Evolutionary conservation across 805 yeast species (phyloP).

Genomic region (Sugiyamaella marilandica): DNA sequence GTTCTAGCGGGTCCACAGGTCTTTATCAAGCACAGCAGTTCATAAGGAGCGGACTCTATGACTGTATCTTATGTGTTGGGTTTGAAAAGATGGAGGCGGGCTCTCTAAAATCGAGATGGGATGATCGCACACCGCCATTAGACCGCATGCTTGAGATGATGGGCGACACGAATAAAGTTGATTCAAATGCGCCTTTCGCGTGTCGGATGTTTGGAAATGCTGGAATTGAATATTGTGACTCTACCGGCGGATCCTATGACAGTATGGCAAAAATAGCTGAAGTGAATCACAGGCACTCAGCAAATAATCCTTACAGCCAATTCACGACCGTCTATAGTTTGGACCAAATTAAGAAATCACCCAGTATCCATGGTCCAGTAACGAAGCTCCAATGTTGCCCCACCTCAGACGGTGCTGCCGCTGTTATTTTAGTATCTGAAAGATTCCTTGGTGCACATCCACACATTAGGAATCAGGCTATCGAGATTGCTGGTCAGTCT

Average conservation of each 20-base stretch:
- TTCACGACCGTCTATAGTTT: conserved; percentile 24
- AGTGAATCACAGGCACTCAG: conserved; percentile 25
- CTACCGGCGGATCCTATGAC: conserved; percentile 19
- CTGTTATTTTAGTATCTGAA: conserved; percentile 24
- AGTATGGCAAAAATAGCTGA: conserved; percentile 23
- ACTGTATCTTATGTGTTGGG: conserved; percentile 25
- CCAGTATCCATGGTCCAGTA: conserved; percentile 20
- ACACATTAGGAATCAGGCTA: conserved; percentile 21
- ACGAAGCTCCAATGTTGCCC: conserved; percentile 28
- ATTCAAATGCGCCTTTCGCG: conserved; percentile 18
- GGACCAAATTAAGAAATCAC: conserved; percentile 24
- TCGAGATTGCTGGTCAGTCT: conserved; percentile 25
- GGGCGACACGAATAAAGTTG: conserved; percentile 16
- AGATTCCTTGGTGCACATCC: conserved; percentile 22
- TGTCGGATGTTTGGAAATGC: conserved; percentile 27
- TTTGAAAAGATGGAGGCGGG: conserved; percentile 27
- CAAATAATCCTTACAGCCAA: conserved; percentile 26
- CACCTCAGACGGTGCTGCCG: conserved; percentile 28
- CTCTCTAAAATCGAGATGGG: conserved; percentile 21
- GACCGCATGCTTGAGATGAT: conserved; percentile 19
- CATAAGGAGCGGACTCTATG: conserved; percentile 21
- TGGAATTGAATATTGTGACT: conserved; percentile 21
- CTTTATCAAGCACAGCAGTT: conserved; percentile 20
- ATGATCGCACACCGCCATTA: conserved; percentile 22
- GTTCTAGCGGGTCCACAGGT: conserved; percentile 26